Evolutionary conservation across 1,284 basidiomycete genomes (phyloP), one percentile per base, ranked within the genome.

Genomic region (Pseudozyma thailandica): DNA sequence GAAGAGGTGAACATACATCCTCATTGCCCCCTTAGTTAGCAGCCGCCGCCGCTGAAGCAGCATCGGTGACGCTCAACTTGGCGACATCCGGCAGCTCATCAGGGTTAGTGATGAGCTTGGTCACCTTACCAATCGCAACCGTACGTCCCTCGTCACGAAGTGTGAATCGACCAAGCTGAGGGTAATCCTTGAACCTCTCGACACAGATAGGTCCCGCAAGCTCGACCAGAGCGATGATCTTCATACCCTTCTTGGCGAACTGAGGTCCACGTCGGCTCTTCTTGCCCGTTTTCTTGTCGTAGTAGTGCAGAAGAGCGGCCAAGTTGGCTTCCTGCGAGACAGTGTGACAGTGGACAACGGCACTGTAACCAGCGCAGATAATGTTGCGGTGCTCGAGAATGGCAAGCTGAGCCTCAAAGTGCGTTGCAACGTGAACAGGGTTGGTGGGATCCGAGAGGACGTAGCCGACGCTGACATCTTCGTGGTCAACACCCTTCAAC

Each of bases 231-330:
- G 81, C 81, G 30, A 81, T 81, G 52, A 82, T 73, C 72, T 82
- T 82, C 79, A 81, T 81, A 15, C 81, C 80, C 75, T 76, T 74
- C 54, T 74, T 77, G 55, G 72, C 72, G 57, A 81, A 82, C 47
- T 79, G 78, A 26, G 81, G 81, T 5, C 80, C 80, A 41, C 72
- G 74, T 48, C 76, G 74, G 56, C 72, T 75, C 79, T 82, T 82
- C 58, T 79, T 80, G 48, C 81, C 81, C 62, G 80, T 82, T 66
- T 81, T 82, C 61, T 81, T 82, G 69, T 82, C 80, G 69, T 81
- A 82, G 74, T 82, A 82, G 74, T 82, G 81, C 59, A 82, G 51
- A 38, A 82, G 60, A 30, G 74, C 77, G 6, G 54, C 46, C 47
- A 82, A 49, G 48, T 39, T 74, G 27, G 79, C 74, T 57, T 82